Base-by-base conservation (phyloP, 495 filamentous ascomycete species). In the Aspergillus avenaceus region DNA sequence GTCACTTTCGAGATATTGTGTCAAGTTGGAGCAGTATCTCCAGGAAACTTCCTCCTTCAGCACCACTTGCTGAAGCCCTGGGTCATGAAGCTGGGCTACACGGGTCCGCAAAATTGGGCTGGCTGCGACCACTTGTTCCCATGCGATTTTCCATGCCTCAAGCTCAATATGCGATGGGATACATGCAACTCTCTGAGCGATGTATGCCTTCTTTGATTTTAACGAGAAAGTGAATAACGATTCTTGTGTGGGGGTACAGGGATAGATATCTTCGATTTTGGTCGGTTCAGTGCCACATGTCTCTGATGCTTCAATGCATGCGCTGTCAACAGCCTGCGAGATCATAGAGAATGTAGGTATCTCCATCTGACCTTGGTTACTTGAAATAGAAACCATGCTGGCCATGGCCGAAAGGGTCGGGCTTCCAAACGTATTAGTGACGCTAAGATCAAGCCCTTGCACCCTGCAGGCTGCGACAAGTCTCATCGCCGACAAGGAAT, bases 221-320 rank as follows among this genome's bases (percentile, higher is more conserved):
- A 75, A 66, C 3, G 83, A 82, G 31, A 85, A 70, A 1, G 78
- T 78, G 58, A 85, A 76, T 1, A 87, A 62, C 0, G 78, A 82
- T 55, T 84, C 83, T 55, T 88, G 84, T 0, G 84, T 69, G 3
- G 84, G 81, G 0, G 82, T 84, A 61, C 80, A 84, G 1, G 81
- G 82, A 51, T 84, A 85, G 23, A 83, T 72, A 37, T 76, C 72
- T 44, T 73, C 52, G 23, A 85, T 53, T 0, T 61, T 53, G 4
- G 44, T 53, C 19, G 56, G 50, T 22, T 62, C 54, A 5, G 60
- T 29, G 32, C 62, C 68, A 49, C 62, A 72, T n/a, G 55, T 48
- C 5, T 58, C 13, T 11, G 62, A 52, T 3, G 64, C 66, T 34
- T 72, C 69, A 0, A 49, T 7, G 18, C 57, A 61, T 16, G 62